A percentile compares a stretch with the other conserved stretches of the same genome.
Conservation (phyloP, 2,329 filamentous ascomycete genomes). For the Westerdykella aurantiaca region DNA sequence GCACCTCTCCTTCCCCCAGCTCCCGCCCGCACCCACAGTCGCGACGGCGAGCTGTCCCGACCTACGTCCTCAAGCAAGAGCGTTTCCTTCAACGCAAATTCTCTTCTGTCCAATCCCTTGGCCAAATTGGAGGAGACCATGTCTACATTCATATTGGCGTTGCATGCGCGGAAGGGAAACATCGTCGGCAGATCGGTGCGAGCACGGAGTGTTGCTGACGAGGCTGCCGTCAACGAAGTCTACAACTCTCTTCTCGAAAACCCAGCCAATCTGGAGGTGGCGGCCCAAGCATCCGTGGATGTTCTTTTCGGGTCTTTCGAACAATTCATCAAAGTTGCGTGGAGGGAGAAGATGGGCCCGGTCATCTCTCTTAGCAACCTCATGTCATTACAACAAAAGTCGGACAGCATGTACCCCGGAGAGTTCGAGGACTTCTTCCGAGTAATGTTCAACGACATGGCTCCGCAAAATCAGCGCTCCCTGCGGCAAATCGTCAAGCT, state of each 20-base stretch:
- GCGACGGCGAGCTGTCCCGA: slow-evolving; percentile 30
- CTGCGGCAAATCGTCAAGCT: slow-evolving; percentile 80
- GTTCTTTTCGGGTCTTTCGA: slow-evolving; percentile 89
- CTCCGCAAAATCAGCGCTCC: slow-evolving; percentile 62
- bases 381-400: slow-evolving; percentile 63
- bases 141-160: slow-evolving; percentile 71
- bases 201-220: slow-evolving; percentile 64
- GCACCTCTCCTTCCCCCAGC: slow-evolving; percentile 30
- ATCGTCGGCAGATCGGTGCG: slow-evolving; percentile 74
- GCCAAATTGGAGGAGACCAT: slow-evolving; percentile 78
- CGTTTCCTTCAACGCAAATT: slow-evolving; percentile 21
- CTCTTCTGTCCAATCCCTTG: slow-evolving; percentile 39
- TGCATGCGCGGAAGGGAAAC: slow-evolving; percentile 81
- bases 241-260: slow-evolving; percentile 85
- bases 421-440: slow-evolving; percentile 62
- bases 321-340: slow-evolving; percentile 82
- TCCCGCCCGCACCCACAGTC: slow-evolving; percentile 33
- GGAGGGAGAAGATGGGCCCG: slow-evolving; percentile 81
- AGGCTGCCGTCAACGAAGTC: slow-evolving; percentile 77
- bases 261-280: slow-evolving; percentile 68
- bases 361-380: slow-evolving; percentile 69
- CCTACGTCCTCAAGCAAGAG: slow-evolving; percentile 32
- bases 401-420: slow-evolving; percentile 59
- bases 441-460: slow-evolving; percentile 47
- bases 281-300: slow-evolving; percentile 71